Base-by-base conservation (phyloP, 2,329 filamentous ascomycete genomes). In the Pestalotiopsis sp. region DNA sequence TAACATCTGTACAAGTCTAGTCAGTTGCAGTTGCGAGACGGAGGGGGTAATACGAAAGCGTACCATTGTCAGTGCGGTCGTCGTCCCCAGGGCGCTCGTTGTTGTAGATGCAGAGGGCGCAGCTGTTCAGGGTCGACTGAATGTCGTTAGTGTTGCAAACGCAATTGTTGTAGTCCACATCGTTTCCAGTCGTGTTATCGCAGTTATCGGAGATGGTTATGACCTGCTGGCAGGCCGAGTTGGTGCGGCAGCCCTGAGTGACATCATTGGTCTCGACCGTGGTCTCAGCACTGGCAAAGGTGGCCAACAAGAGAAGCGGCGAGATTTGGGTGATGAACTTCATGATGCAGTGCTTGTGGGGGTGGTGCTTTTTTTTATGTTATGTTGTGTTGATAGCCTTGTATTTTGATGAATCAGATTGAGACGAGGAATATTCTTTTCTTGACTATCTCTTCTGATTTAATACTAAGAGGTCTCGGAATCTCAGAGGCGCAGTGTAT, bases 51-150 rank as follows among this genome's bases (percentile, higher is more conserved):
- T 31, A 27, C 12, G 3, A 7, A 4, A 7, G 25, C 20, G 14
- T 56, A 66, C 64, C 64, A 4, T 66, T 66, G 31, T 66, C 64
- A 27, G 38, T 45, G 14, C 62, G 36, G 31, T 66, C 49, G 17
- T 66, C 64, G n/a, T 38, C 52, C 2, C 38, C 31, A 3, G 17
- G 27, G 17, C 38, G 11, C 14, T 57, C 64, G n/a, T 5, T 66
- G 9, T 58, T n/a, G 49, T 38, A 31, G 31, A 57, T 23, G 41
- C 64, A 66, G 31, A 25, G 14, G 12, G 64, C 64, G 25, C 64
- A 66, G 17, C 14, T 25, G 14, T 56, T 66, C 9, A 66, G 52
- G 13, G 38, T 57, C 20, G 27, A 49, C 49, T 58, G 64, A 1
- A 27, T 27, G 17, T 57, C 57, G 25, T 45, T 27, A 1, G 64